phyloP scores from a whole-genome alignment of 129 eudicot genomes.

The sunflower (Helianthus annuus) region HanXRQr2.0-SUNRISE NC_035438.2:80178701-80179200 shows the following conservation, averaged over 20 bases:
- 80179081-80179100: no score
- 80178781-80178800: constrained; percentile 56
- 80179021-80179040: no score
- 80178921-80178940: constrained; percentile 35
- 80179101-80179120: no score
- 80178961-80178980: constrained; percentile 27
- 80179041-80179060: no score
- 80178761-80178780: constrained; percentile 62
- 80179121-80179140: no score
- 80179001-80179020: no score
- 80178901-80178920: constrained; percentile 38
- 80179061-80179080: no score
- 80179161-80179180: no score
- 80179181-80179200: no score
- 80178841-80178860: constrained; percentile 58
- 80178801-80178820: constrained; percentile 59
- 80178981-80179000: neutral
- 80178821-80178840: constrained; percentile 45
- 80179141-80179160: no score
- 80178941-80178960: constrained; percentile 28
- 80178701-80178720: constrained; percentile 59
- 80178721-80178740: constrained; percentile 45
- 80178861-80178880: constrained; percentile 64
- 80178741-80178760: constrained; percentile 52
- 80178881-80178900: constrained; percentile 47